Conservation (phyloP, 2,329 filamentous ascomycete genomes). For the Xylariales sp. region DNA sequence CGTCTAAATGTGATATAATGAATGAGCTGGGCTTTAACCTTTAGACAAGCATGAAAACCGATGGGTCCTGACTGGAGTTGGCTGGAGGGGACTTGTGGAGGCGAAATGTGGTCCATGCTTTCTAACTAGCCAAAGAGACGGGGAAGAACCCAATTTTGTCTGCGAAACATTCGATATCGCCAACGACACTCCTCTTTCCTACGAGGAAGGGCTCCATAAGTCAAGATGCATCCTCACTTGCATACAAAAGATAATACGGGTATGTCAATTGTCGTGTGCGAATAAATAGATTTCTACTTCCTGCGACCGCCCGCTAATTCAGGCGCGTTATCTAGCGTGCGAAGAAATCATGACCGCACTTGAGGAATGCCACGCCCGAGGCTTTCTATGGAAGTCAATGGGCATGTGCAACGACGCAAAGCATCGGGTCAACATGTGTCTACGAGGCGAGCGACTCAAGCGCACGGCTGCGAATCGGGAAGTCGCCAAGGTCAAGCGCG, state of each 20-base stretch:
- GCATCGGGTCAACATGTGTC: slow-evolving; percentile 83
- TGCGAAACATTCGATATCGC: slow-evolving; percentile 25
- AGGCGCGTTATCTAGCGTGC: slow-evolving; percentile 72
- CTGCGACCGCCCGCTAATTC: slow-evolving; percentile 6
- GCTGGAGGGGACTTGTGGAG: slow-evolving; percentile 45
- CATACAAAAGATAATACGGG: slow-evolving; percentile 92
- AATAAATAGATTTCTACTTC: slow-evolving; percentile 5
- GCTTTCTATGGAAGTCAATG: slow-evolving; percentile 90
- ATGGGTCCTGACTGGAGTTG: slow-evolving; percentile 19
- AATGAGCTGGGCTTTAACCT: slow-evolving; percentile 22
- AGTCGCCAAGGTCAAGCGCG: slow-evolving; percentile 74
- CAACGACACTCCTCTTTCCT: slow-evolving; percentile 21
- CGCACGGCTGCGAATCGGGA: slow-evolving; percentile 82
- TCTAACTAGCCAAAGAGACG: slow-evolving; percentile 22
- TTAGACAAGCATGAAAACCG: slow-evolving; percentile 18
- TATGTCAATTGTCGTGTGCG: slow-evolving; percentile 54
- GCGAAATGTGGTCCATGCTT: slow-evolving; percentile 46
- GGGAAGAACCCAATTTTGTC: slow-evolving; percentile 18
- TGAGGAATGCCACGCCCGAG: slow-evolving; percentile 92
- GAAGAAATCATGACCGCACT: slow-evolving; percentile 93
- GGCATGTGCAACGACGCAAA: slow-evolving; percentile 94
- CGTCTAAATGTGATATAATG: slow-evolving; percentile 25
- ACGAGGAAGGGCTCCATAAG: slow-evolving; percentile 2
- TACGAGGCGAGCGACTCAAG: slow-evolving; percentile 82
- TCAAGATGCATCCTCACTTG: slow-evolving; percentile 93